Evolutionary conservation across 805 yeast species (phyloP).

Genomic region (Monosporozyma aerobia): DNA sequence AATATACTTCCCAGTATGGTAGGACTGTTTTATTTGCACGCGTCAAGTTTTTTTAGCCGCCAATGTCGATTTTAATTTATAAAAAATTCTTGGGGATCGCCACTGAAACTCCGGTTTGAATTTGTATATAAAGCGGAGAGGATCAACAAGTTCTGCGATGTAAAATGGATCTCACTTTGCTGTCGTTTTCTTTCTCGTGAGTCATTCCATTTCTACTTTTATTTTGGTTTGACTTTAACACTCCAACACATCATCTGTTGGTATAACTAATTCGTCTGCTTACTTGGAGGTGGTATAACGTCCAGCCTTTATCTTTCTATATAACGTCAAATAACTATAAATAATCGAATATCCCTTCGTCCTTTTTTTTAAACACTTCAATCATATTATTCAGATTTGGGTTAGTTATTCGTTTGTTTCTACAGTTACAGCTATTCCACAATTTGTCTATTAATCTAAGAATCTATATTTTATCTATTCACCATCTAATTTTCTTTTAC

Average conservation of each 20-base stretch:
- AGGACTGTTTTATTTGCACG: not conserved
- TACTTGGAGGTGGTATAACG: not conserved
- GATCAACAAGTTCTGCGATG: not conserved
- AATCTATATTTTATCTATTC: no score
- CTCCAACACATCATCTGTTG: not conserved
- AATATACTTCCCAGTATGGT: not conserved
- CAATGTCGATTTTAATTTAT: not conserved
- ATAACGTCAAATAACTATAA: not conserved
- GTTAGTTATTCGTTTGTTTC: no score
- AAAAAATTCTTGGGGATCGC: not conserved
- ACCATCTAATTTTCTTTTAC: no score
- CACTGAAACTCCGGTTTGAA: not conserved
- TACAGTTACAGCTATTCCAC: no score
- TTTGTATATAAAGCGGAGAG: not conserved
- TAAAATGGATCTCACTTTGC: not conserved
- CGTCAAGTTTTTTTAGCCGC: not conserved
- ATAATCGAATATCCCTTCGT: not conserved
- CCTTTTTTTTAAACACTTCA: not conserved
- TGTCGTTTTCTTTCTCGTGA: not conserved
- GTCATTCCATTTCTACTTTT: not conserved
- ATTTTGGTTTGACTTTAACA: not conserved
- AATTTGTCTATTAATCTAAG: no score
- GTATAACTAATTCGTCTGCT: not conserved
- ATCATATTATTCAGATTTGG: no score
- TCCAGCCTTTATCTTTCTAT: not conserved